Base-by-base conservation (phyloP, 768 basidiomycete genomes). In the Infundibulicybe gibba region DNA sequence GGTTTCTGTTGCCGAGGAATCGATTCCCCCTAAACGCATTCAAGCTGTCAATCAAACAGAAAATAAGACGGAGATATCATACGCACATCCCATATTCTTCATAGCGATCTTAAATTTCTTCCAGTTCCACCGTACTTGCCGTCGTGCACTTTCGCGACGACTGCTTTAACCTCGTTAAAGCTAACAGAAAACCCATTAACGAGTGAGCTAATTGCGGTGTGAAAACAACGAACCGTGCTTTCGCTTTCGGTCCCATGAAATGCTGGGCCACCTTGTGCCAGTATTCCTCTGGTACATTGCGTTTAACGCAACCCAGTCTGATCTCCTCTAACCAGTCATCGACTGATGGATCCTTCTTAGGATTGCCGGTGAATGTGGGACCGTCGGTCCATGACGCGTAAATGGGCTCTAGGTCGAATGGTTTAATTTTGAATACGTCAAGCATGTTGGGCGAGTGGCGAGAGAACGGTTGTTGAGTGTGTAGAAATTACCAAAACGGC, bases 61-160 rank as follows among this genome's bases (percentile, higher is more conserved):
- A 33, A 45, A 32, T 44, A 32, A 40, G 19, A 35, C 35, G 21
- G 50, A 49, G 35, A 25, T 25, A 25, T 4, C 8, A 25, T 34
- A 75, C 88, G 62, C 56, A 90, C 88, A 90, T 39, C 87, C 85
- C 85, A 90, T 86, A 61, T 80, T 90, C 49, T 74, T 67, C 79
- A 90, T 83, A 3, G 87, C 88, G 44, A 85, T 71, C 65, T 76
- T 81, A 68, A 85, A 90, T 55, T 80, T 86, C 68, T 88, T 87
- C 88, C 88, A 90, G 51, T 76, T 83, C 88, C 88, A 90, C 42
- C 79, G 72, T 90, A 90, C 54, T 80, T 83, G 12, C 85, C 85
- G 10, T 85, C 87, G 50, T 89, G 77, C 52, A 90, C 77, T 58
- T 86, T 79, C 34, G 75, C 69, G 69, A 90, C 77, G 48, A 90